These are phyloP conservation scores for Aspergillus vadensis DNA, from an alignment of 2,329 filamentous ascomycete species.

Conservation along the genomic window DNA sequence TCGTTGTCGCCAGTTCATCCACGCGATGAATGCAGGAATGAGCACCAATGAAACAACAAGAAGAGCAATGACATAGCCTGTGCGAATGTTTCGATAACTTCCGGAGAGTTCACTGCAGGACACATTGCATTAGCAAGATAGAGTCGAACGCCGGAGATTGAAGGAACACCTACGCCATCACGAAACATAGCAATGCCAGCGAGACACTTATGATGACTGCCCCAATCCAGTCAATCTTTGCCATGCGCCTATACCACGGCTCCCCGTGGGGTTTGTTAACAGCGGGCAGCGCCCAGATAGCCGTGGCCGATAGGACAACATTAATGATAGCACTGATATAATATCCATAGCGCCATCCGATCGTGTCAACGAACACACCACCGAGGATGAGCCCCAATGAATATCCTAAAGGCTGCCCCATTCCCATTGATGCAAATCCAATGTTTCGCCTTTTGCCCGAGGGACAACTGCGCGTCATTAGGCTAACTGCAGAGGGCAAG, in stretches of 20 bases:
- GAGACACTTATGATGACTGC: background rate
- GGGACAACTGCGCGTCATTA: constrained; percentile 52
- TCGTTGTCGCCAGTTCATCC: constrained; percentile 55
- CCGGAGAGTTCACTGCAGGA: constrained; percentile 20
- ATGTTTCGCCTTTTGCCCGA: constrained; percentile 53
- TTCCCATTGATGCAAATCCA: constrained; percentile 54
- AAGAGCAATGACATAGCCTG: constrained; percentile 49
- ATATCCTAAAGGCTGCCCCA: constrained; percentile 56
- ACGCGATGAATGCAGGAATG: constrained; percentile 55
- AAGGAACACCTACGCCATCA: constrained; percentile 35
- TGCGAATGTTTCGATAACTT: constrained; percentile 4
- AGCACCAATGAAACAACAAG: constrained; percentile 48
- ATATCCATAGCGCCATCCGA: constrained; percentile 1
- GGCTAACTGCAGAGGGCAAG: constrained; percentile 52
- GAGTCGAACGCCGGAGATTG: background rate
- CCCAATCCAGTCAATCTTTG: constrained; percentile 30
- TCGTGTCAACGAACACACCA: constrained; percentile 34
- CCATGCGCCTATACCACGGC: constrained; percentile 54
- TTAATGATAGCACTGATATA: background rate
- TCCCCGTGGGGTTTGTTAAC: constrained; percentile 23
- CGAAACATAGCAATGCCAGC: constrained; percentile 27
- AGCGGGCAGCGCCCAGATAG: constrained; percentile 15
- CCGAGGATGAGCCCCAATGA: constrained; percentile 50
- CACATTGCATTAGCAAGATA: constrained; percentile 15
- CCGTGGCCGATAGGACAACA: background rate